Percentiles rank a stretch among this genome's conserved stretches.
phyloP scores from a whole-genome alignment of 1,284 basidiomycete species.

The Ganoderma leucocontextum region DNA sequence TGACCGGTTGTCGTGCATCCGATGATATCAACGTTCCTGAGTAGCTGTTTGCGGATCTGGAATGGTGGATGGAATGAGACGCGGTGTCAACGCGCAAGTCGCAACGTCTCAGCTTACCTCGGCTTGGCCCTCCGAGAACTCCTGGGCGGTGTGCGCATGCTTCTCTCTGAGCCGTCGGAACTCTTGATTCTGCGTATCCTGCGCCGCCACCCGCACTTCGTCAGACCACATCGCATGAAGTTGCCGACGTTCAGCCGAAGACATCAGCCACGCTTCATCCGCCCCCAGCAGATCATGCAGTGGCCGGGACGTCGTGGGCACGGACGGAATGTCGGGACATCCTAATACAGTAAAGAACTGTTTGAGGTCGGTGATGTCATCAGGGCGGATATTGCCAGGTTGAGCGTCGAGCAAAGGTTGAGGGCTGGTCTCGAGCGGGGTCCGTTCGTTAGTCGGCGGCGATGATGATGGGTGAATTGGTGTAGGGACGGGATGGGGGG shows the following conservation, averaged over 20 bases:
- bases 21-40: constrained; percentile 64
- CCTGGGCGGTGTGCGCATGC: constrained; percentile 41
- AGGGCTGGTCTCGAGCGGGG: not conserved
- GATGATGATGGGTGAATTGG: not conserved
- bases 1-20: constrained; percentile 76
- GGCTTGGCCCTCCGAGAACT: constrained; percentile 46
- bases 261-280: constrained; percentile 40
- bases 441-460: not conserved
- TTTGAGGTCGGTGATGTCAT: constrained; percentile 39
- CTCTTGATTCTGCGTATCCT: constrained; percentile 46
- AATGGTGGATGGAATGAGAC: not conserved
- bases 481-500: not conserved
- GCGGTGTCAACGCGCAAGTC: not conserved
- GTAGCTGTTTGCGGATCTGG: constrained; percentile 51
- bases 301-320: constrained; percentile 26
- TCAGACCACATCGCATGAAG: constrained; percentile 36
- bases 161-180: constrained; percentile 46
- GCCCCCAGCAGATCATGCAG: constrained; percentile 27
- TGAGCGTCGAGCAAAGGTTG: not conserved
- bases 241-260: constrained; percentile 34
- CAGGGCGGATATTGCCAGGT: constrained; percentile 22
- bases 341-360: constrained; percentile 38
- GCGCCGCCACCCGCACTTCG: constrained; percentile 37
- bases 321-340: constrained; percentile 30
- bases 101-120: constrained; percentile 38